phyloP scores from a whole-genome alignment of 176 grass and related monocot species.

The Lolium multiflorum region DNA sequence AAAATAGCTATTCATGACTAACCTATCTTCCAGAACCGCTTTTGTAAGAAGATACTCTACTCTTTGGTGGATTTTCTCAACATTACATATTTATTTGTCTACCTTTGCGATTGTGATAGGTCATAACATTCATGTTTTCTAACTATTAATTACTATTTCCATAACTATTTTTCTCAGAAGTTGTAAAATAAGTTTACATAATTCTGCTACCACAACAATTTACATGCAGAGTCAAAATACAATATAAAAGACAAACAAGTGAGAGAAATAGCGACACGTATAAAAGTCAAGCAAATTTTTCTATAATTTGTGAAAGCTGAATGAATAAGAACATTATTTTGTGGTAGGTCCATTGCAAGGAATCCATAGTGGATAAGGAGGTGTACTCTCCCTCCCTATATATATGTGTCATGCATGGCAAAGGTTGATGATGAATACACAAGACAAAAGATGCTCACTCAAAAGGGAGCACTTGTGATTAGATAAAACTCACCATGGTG shows the following conservation, averaged over 20 bases:
- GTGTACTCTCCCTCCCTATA: constrained; percentile 19
- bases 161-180: too few species aligned
- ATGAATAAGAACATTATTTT: constrained; percentile 24
- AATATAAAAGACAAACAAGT: too few species aligned
- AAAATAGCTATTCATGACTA: not conserved
- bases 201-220: not conserved
- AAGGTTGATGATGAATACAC: constrained; percentile 24
- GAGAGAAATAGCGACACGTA: not conserved
- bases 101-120: not conserved
- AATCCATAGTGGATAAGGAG: constrained; percentile 68
- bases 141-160: too few species aligned
- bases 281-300: not conserved
- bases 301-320: not conserved
- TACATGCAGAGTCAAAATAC: not conserved
- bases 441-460: constrained; percentile 58
- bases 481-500: constrained; percentile 37
- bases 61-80: too few species aligned
- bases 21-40: too few species aligned
- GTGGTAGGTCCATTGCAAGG: constrained; percentile 32
- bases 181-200: not conserved
- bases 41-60: not conserved
- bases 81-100: too few species aligned
- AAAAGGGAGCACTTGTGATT: constrained; percentile 43
- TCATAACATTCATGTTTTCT: not conserved
- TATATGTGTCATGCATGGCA: not conserved